phyloP scores from a whole-genome alignment of 371 early-diverging fungal species.

The Cladochytrium tenue region DNA sequence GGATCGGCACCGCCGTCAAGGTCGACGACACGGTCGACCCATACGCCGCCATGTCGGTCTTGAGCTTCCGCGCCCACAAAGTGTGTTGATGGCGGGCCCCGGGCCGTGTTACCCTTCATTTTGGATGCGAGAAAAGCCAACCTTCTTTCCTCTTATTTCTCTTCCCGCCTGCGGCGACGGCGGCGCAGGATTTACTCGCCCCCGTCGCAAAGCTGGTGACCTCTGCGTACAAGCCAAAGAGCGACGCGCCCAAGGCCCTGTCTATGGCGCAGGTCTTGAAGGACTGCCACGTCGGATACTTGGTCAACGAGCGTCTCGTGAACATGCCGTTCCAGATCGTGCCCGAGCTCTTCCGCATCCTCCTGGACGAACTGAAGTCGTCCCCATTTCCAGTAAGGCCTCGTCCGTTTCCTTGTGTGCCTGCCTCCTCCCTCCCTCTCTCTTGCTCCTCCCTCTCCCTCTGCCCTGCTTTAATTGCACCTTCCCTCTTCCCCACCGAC shows the following conservation, averaged over 20 bases:
- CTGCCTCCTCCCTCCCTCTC: too few species aligned
- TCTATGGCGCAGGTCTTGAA: background rate
- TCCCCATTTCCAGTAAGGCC: constrained; percentile 75
- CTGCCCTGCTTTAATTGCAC: constrained; percentile 2
- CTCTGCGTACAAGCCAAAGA: too few species aligned
- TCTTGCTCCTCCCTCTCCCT: background rate
- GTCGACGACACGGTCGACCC: constrained; percentile 77
- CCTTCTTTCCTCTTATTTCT: too few species aligned
- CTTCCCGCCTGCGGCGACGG: too few species aligned
- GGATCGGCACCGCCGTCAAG: constrained; percentile 89
- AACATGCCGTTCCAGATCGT: constrained; percentile 94
- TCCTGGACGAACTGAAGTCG: constrained; percentile 77
- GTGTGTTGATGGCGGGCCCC: background rate
- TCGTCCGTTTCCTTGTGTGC: too few species aligned
- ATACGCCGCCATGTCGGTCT: constrained; percentile 81
- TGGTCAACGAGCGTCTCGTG: constrained; percentile 88
- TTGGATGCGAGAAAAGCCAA: background rate
- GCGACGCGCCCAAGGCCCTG: too few species aligned
- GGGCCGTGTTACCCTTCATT: background rate
- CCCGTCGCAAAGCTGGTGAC: too few species aligned
- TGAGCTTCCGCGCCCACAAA: constrained; percentile 68
- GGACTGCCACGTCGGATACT: constrained; percentile 8
- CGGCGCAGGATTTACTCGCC: too few species aligned
- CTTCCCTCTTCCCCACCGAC: constrained; percentile 42
- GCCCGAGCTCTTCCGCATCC: constrained; percentile 86